Evolutionary conservation across 352 stramenopile genomes (phyloP).

Genomic region (Thraustochytrium striatum): DNA sequence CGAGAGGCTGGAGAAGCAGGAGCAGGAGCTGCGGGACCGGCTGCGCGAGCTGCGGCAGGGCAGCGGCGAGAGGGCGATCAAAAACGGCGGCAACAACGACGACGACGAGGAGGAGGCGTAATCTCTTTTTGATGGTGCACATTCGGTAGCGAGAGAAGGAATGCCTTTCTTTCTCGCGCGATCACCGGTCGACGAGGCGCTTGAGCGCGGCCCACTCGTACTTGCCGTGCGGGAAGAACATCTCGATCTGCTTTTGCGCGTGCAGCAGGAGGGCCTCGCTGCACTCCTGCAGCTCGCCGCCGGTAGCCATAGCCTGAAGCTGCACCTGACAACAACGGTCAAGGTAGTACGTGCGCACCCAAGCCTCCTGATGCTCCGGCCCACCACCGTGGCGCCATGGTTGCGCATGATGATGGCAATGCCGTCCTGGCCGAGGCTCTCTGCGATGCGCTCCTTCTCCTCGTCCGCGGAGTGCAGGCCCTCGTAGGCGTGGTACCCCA

Average conservation of each 20-base stretch:
- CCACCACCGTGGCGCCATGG: constrained; percentile 57
- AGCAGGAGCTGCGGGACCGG: background rate
- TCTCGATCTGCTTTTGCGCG: constrained; percentile 46
- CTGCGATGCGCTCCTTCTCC: constrained; percentile 50
- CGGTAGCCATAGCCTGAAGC: constrained; percentile 54
- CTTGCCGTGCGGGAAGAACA: constrained; percentile 2
- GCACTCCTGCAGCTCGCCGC: constrained; percentile 52
- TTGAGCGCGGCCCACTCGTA: constrained; percentile 47
- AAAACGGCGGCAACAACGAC: background rate
- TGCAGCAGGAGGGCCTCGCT: constrained; percentile 27
- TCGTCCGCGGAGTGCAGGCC: constrained; percentile 55
- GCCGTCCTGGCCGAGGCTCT: constrained; percentile 54
- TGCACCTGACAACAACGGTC: constrained; percentile 56
- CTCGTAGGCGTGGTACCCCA: constrained; percentile 57
- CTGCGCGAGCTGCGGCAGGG: background rate
- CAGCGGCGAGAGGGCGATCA: background rate
- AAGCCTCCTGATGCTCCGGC: constrained; percentile 53
- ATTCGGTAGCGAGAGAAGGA: background rate
- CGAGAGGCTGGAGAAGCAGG: background rate
- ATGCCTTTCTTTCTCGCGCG: no score
- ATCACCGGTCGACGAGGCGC: constrained; percentile 35
- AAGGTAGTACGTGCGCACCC: constrained; percentile 58
- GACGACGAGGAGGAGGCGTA: background rate
- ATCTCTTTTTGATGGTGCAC: background rate
- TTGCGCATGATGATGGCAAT: constrained; percentile 60